A percentile compares a stretch with the other conserved stretches of the same genome.
phyloP scores from a whole-genome alignment of 148 eudicot genomes.

The Amaranthus palmeri region DNA sequence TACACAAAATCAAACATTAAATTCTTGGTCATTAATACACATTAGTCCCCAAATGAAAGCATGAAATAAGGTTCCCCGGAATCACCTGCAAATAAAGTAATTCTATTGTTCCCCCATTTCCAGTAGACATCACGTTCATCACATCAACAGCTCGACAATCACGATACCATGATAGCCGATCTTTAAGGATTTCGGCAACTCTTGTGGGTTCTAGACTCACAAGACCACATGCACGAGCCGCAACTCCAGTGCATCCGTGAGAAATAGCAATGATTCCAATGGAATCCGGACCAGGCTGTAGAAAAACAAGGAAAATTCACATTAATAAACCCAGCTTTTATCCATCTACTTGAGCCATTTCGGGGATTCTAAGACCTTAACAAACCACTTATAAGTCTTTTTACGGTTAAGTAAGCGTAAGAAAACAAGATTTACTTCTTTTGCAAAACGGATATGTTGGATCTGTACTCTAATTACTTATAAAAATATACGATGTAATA shows the following conservation, averaged over 20 bases:
- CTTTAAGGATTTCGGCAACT: constrained; percentile 49
- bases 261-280: constrained; percentile 51
- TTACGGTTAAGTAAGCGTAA: no score
- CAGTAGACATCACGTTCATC: constrained; percentile 37
- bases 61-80: neutral
- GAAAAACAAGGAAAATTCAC: neutral
- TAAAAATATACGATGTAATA: no score
- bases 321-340: no score
- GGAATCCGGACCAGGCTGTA: constrained; percentile 56
- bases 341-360: no score
- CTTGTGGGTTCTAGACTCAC: constrained; percentile 48
- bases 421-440: neutral
- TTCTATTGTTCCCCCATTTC: constrained; percentile 41
- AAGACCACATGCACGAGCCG: constrained; percentile 61
- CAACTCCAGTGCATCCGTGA: constrained; percentile 49
- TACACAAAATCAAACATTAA: constrained; percentile 12
- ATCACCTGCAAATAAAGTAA: constrained; percentile 41
- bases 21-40: neutral
- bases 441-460: no score
- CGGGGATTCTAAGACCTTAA: no score
- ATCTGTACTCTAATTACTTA: no score
- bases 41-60: neutral
- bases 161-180: constrained; percentile 44
- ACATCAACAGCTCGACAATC: constrained; percentile 48
- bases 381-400: no score